These are phyloP conservation scores for Hydnum rufescens DNA, from an alignment of 768 basidiomycete species.

Conservation along the genomic window DNA sequence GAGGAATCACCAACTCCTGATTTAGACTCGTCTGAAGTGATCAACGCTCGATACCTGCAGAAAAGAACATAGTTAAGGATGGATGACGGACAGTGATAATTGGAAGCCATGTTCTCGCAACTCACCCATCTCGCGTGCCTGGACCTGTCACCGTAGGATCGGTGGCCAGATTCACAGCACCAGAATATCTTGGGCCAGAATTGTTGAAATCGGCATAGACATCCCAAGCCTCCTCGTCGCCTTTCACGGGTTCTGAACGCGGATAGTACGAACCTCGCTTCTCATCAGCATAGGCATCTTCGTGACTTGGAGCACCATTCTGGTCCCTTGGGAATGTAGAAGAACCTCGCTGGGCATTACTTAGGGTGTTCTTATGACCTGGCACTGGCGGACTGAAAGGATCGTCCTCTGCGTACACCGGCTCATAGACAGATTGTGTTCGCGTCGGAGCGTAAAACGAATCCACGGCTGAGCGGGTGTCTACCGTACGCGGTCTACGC, in stretches of 20 bases:
- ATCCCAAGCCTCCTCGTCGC: constrained; percentile 44
- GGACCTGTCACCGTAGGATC: constrained; percentile 13
- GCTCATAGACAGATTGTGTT: neutral
- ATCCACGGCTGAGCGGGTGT: neutral
- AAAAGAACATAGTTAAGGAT: neutral
- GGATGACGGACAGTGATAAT: constrained; percentile 19
- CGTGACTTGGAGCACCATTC: no score
- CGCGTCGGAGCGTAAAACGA: neutral
- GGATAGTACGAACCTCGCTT: no score
- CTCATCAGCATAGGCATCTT: no score
- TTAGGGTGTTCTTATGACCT: neutral
- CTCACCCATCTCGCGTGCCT: constrained; percentile 4
- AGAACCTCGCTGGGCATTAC: neutral
- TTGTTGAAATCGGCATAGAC: constrained; percentile 86
- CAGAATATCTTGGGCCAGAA: constrained; percentile 54
- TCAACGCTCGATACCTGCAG: constrained; percentile 12
- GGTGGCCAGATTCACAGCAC: constrained; percentile 25
- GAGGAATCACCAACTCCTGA: neutral
- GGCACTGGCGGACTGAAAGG: neutral
- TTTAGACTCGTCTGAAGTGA: neutral
- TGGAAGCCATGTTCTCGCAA: neutral
- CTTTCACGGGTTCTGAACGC: constrained; percentile 45
- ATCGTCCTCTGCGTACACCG: neutral
- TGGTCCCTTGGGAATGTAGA: no score
- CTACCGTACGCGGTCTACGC: neutral